A percentile compares a stretch with the other conserved stretches of the same genome.
phyloP scores from a whole-genome alignment of 805 yeast genomes.

The Monosporozyma servazzii region DNA sequence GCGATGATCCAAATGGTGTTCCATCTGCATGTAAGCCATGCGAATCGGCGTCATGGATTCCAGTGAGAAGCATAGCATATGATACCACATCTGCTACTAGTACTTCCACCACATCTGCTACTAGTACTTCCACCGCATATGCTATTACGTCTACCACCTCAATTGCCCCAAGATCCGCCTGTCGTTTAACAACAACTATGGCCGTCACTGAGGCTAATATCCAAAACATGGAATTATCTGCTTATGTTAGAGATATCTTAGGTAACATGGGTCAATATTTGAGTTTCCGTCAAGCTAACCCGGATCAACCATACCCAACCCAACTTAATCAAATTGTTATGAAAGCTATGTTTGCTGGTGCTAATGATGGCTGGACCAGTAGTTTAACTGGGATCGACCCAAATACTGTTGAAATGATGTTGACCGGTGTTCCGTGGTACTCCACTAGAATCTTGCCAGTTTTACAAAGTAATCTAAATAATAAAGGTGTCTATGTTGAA shows the following conservation, averaged over 20 bases:
- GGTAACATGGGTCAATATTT: neutral
- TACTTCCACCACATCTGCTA: neutral
- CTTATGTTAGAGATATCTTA: neutral
- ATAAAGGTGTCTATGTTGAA: neutral
- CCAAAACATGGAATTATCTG: neutral
- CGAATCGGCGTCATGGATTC: constrained; percentile 6
- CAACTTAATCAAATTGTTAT: too few species aligned
- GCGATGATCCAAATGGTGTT: constrained; percentile 1
- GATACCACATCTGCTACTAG: neutral
- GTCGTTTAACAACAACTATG: neutral
- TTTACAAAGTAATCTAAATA: constrained; percentile 5
- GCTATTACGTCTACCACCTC: neutral
- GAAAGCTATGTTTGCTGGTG: constrained; percentile 3
- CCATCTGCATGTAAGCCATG: constrained; percentile 5
- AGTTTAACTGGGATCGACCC: constrained; percentile 20
- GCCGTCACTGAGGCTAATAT: neutral
- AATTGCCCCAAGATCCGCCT: neutral
- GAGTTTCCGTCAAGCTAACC: too few species aligned
- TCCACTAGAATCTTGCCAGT: constrained; percentile 19
- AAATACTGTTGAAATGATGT: constrained; percentile 19
- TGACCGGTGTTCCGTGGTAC: constrained; percentile 32
- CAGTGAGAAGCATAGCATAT: neutral
- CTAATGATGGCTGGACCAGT: constrained; percentile 29
- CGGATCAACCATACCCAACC: too few species aligned
- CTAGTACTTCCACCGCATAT: neutral